Base-by-base conservation (phyloP, 805 yeast species). In the Candida sithepensis region DNA sequence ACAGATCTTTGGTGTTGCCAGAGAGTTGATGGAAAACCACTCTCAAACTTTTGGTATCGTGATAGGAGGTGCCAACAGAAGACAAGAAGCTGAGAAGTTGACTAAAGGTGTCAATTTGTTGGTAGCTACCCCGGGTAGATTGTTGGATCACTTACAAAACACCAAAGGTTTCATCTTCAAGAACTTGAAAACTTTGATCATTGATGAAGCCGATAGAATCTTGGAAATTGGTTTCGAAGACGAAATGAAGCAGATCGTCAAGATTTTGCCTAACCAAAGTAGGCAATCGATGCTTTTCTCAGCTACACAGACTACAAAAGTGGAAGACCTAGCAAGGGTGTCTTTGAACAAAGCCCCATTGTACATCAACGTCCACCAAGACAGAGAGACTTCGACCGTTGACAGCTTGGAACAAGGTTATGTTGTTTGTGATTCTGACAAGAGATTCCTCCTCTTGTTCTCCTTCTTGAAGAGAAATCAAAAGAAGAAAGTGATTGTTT, bases 281-380 rank as follows among this genome's bases (percentile, higher is more conserved):
- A 85, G 99, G 70, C 99, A 94, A 69, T 78, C 96, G 37, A 92
- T 94, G 98, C 73, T 94, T 54, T 94, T 94, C 65, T 92, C 98
- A n/a, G 99, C 99, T 42, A 94, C 99, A 1, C 99, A 94, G 69
- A 94, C 99, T 26, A 94, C 98, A 37, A 94, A 95, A 71, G 99
- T 94, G 54, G 98, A 94, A 68, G 99, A 94, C 72, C 76, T 94
- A 63, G 99, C 99, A 14, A 81, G 99, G 69, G 92, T 94, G 45
- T 92, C 99, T 2, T 75, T 95, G 60, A 83, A 96, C 66, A 84
- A 91, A 44, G 97, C 97, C 40, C 98, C 99, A 12, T 69, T 80
- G 50, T 95, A 91, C 69, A 94, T 94, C 55, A 94, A 92, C 63
- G 99, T 94, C 43, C 97, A 87, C 53, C 82, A 85, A 42, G 88